phyloP scores from a whole-genome alignment of 2,329 filamentous ascomycete genomes.

The Cladosporium halotolerans region DNA sequence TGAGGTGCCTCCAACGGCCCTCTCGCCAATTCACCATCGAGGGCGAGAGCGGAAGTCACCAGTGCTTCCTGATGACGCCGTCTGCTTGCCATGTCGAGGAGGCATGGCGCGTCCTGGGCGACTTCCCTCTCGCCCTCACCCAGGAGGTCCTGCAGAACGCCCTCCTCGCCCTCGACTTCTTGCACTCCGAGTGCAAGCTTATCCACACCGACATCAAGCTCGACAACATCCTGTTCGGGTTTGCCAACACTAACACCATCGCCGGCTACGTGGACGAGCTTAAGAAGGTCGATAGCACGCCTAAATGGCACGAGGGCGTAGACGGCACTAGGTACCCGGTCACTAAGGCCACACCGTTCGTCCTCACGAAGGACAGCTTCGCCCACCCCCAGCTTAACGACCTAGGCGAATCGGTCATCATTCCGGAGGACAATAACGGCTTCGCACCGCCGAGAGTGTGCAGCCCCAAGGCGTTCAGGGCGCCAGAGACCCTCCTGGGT shows the following conservation, averaged over 20 bases:
- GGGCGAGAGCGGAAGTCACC: slow-evolving; percentile 1
- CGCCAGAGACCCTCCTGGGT: not conserved
- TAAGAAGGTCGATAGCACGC: not conserved
- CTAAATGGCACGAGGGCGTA: not conserved
- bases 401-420: not conserved
- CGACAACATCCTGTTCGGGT: slow-evolving; percentile 10
- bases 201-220: slow-evolving; percentile 8
- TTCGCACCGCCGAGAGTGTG: not conserved
- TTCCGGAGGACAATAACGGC: not conserved
- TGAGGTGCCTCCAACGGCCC: slow-evolving; percentile 5
- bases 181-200: slow-evolving; percentile 3
- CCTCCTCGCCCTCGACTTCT: slow-evolving; percentile 3
- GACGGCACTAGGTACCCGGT: slow-evolving; percentile 3
- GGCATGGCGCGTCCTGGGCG: not conserved
- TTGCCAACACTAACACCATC: not conserved
- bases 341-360: not conserved
- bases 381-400: slow-evolving; percentile 1
- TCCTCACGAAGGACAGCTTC: slow-evolving; percentile 4
- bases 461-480: slow-evolving; percentile 3
- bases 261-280: not conserved
- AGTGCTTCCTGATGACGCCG: slow-evolving; percentile 2
- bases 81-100: slow-evolving; percentile 8
- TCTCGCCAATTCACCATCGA: not conserved
- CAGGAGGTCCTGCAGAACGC: not conserved
- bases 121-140: slow-evolving; percentile 1